Conservation (phyloP, 768 basidiomycete genomes). For the Sarcodon sp. region DNA sequence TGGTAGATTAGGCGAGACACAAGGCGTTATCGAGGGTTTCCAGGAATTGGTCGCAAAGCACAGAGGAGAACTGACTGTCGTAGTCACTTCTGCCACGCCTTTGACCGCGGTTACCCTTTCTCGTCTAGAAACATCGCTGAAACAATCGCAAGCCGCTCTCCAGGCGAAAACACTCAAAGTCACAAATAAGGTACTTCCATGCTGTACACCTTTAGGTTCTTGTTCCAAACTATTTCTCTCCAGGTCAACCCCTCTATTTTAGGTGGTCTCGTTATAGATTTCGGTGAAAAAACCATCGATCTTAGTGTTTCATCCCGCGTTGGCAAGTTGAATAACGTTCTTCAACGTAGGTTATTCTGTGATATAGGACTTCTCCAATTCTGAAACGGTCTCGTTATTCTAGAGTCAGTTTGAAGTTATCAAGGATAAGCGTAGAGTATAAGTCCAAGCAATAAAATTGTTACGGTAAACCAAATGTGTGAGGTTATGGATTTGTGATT, state of each 20-base stretch:
- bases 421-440: not conserved
- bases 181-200: conserved; percentile 66
- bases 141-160: conserved; percentile 75
- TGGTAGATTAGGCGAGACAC: conserved; percentile 75
- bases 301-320: conserved; percentile 89
- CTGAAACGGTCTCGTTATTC: not conserved
- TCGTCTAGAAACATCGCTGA: conserved; percentile 76
- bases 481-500: too few species aligned
- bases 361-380: not conserved
- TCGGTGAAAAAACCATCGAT: conserved; percentile 97
- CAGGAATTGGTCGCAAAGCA: conserved; percentile 79
- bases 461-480: too few species aligned
- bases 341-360: conserved; percentile 48
- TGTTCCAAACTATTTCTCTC: not conserved
- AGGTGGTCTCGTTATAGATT: conserved; percentile 90
- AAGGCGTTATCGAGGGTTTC: conserved; percentile 85
- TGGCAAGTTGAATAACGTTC: conserved; percentile 83
- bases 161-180: conserved; percentile 83
- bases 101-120: conserved; percentile 65
- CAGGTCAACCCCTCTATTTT: conserved; percentile 88
- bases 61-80: conserved; percentile 87
- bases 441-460: too few species aligned
- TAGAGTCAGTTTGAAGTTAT: conserved; percentile 10
- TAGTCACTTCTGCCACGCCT: conserved; percentile 79
- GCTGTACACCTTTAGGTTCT: not conserved